These are phyloP conservation scores for Aspergillus nidulans DNA, from an alignment of 495 filamentous ascomycete genomes.

Conservation along the genomic window DNA sequence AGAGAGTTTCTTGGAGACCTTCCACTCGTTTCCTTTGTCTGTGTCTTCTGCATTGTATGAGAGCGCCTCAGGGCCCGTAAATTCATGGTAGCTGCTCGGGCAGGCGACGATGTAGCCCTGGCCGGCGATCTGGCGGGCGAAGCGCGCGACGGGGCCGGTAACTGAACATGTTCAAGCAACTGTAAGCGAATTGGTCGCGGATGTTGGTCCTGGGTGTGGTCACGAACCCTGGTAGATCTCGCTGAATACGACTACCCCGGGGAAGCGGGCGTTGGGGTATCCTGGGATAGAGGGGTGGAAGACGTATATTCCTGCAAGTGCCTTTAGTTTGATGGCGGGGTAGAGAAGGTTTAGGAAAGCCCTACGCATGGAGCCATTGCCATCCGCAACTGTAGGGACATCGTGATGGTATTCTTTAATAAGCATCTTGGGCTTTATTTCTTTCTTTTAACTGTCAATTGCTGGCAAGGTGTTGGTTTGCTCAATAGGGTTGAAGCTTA, in stretches of 20 bases:
- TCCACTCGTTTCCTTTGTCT: conserved; percentile 80
- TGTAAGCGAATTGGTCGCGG: too few relatives aligned
- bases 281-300: conserved; percentile 81
- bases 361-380: conserved; percentile 58
- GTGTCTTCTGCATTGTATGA: conserved; percentile 86
- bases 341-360: not conserved
- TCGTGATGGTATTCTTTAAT: conserved; percentile 63
- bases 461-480: not conserved
- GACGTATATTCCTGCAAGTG: conserved; percentile 72
- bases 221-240: conserved; percentile 89
- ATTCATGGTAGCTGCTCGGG: conserved; percentile 90
- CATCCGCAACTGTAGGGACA: conserved; percentile 62
- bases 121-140: conserved; percentile 86
- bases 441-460: not conserved
- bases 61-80: conserved; percentile 78
- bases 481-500: not conserved
- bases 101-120: conserved; percentile 93
- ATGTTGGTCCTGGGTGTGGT: not conserved
- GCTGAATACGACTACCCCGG: conserved; percentile 85
- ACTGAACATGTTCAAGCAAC: too few relatives aligned
- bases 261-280: conserved; percentile 85
- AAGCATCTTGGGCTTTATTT: conserved; percentile 48
- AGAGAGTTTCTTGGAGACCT: conserved; percentile 77
- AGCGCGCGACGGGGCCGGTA: conserved; percentile 85
- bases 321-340: not conserved